Conservation (phyloP, 148 eudicot genomes). For the Vaccinium myrtillus region DNA sequence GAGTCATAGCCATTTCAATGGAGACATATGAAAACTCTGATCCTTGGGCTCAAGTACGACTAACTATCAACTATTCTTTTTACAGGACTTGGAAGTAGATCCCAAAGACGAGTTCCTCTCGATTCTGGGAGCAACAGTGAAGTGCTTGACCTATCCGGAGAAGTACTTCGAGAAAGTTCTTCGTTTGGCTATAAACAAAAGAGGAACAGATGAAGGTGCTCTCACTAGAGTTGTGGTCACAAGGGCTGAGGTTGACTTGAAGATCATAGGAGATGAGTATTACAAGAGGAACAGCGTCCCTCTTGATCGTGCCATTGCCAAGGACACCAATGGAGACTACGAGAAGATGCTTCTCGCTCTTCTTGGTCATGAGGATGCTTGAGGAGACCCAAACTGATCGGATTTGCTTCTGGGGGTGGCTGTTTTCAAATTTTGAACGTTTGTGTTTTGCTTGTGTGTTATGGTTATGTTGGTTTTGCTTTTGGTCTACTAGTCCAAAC, state of each 20-base stretch:
- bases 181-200: conserved; percentile 28
- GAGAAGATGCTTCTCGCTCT: conserved; percentile 24
- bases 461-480: neutral
- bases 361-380: conserved; percentile 15
- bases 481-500: neutral
- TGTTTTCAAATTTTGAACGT: neutral
- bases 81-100: conserved; percentile 38
- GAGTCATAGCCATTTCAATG: neutral
- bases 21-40: neutral
- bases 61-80: neutral
- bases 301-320: conserved; percentile 22
- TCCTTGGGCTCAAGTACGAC: neutral
- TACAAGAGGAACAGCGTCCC: conserved; percentile 20
- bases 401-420: neutral
- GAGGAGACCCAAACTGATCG: neutral
- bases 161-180: conserved; percentile 50
- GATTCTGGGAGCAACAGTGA: conserved; percentile 40
- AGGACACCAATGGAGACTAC: conserved; percentile 25
- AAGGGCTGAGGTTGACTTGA: conserved; percentile 57
- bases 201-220: conserved; percentile 52
- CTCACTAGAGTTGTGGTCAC: conserved; percentile 46
- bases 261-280: conserved; percentile 23
- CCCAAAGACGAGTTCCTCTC: conserved; percentile 40
- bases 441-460: neutral
- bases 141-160: conserved; percentile 40